A percentile compares a stretch with the other conserved stretches of the same genome.
Evolutionary conservation across 108 stramenopile species (phyloP).

Genomic region (Heterococcus sp.): DNA sequence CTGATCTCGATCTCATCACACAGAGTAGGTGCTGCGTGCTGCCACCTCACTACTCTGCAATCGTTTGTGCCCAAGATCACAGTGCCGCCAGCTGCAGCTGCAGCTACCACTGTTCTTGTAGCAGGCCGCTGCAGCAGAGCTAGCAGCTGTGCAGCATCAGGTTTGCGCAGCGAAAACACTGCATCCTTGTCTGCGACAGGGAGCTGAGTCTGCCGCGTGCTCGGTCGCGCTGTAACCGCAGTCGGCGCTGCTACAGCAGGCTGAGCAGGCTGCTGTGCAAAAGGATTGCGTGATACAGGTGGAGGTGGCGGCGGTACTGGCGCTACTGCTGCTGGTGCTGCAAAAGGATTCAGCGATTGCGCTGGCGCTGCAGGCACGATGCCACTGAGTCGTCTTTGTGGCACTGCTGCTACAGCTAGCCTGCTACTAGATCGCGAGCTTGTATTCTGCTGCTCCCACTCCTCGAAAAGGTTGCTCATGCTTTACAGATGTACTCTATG

Average conservation of each 20-base stretch:
- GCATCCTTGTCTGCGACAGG: too few relatives aligned
- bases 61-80: conserved; percentile 34
- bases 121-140: not conserved
- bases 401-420: not conserved
- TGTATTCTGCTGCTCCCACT: not conserved
- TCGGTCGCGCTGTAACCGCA: not conserved
- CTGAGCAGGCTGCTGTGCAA: not conserved
- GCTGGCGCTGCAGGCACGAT: not conserved
- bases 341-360: not conserved
- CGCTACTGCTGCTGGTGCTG: not conserved
- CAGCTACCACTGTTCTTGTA: conserved; percentile 27
- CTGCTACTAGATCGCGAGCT: not conserved
- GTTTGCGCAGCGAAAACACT: not conserved
- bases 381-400: not conserved
- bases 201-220: not conserved
- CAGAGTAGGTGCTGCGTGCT: not conserved
- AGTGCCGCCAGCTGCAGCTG: conserved; percentile 22
- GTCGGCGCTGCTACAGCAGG: not conserved
- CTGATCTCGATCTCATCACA: conserved; percentile 28
- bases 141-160: not conserved
- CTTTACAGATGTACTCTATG: too few relatives aligned
- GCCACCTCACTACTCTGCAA: conserved; percentile 34
- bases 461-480: not conserved
- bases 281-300: not conserved
- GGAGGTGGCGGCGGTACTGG: not conserved